phyloP scores from a whole-genome alignment of 2,329 filamentous ascomycete species.

The Elsinoe ampelina region DNA sequence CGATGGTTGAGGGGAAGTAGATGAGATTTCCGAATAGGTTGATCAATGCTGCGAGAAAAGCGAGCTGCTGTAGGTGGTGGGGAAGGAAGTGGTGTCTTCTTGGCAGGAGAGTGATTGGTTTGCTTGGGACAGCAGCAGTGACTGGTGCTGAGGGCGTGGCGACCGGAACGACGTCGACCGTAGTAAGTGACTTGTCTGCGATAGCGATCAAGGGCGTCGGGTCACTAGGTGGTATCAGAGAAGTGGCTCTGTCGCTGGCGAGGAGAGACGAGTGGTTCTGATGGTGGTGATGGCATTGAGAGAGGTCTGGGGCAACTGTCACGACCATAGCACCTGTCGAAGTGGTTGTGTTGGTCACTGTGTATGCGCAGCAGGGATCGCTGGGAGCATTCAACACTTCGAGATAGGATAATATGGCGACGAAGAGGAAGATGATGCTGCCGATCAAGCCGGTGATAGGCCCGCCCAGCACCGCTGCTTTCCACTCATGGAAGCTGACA shows the following conservation, averaged over 20 bases:
- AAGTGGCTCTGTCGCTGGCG: neutral
- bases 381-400: neutral
- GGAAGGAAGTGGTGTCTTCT: conserved; percentile 42
- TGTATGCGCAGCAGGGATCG: conserved; percentile 8
- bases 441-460: neutral
- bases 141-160: neutral
- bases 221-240: neutral
- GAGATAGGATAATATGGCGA: neutral
- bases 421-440: neutral
- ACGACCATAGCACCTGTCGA: neutral
- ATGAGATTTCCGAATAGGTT: conserved; percentile 52
- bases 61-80: conserved; percentile 42
- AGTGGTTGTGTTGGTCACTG: neutral
- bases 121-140: conserved; percentile 45
- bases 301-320: neutral
- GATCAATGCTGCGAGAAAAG: conserved; percentile 49
- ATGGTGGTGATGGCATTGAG: conserved; percentile 1
- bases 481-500: neutral
- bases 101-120: conserved; percentile 47
- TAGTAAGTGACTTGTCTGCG: neutral
- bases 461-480: neutral
- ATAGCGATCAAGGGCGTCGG: neutral
- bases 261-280: neutral
- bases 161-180: neutral
- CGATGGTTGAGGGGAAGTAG: conserved; percentile 56